A percentile compares a stretch with the other conserved stretches of the same genome.
phyloP scores from a whole-genome alignment of 768 basidiomycete species.

The Rhodocollybia butyracea region DNA sequence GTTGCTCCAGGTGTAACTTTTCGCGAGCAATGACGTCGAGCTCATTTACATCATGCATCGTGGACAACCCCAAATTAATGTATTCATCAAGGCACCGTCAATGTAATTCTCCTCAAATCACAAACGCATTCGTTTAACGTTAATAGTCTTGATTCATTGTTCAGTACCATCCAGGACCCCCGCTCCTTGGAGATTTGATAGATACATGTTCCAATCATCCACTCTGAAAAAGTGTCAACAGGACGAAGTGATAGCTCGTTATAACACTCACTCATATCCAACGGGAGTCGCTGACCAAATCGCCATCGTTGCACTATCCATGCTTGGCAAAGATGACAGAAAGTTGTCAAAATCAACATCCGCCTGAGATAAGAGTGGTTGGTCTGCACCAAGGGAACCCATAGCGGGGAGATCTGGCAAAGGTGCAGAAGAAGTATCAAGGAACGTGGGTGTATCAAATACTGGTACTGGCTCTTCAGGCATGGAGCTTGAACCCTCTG shows the following conservation, averaged over 20 bases:
- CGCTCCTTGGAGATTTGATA: slow-evolving; percentile 31
- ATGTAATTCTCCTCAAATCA: not conserved
- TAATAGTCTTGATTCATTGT: slow-evolving; percentile 2
- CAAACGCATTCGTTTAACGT: too few relatives aligned
- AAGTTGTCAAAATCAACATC: slow-evolving; percentile 11
- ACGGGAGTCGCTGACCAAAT: slow-evolving; percentile 65
- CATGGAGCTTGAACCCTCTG: not conserved
- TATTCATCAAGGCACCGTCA: not conserved
- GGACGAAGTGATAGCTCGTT: not conserved
- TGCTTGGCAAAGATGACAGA: slow-evolving; percentile 22
- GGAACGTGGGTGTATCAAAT: not conserved
- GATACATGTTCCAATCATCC: slow-evolving; percentile 41
- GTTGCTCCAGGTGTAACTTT: not conserved
- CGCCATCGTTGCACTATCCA: slow-evolving; percentile 49
- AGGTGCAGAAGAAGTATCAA: not conserved
- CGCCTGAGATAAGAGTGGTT: not conserved
- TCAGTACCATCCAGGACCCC: not conserved
- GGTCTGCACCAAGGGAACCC: not conserved
- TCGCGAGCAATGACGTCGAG: not conserved
- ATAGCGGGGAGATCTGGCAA: not conserved
- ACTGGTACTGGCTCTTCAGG: not conserved
- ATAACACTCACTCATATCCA: slow-evolving; percentile 51
- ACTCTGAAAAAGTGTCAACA: slow-evolving; percentile 23
- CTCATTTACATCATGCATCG: not conserved
- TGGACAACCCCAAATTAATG: not conserved